A percentile compares a stretch with the other conserved stretches of the same genome.
phyloP scores from a whole-genome alignment of 2,329 filamentous ascomycete genomes.

The Colletotrichum sansevieriae region DNA sequence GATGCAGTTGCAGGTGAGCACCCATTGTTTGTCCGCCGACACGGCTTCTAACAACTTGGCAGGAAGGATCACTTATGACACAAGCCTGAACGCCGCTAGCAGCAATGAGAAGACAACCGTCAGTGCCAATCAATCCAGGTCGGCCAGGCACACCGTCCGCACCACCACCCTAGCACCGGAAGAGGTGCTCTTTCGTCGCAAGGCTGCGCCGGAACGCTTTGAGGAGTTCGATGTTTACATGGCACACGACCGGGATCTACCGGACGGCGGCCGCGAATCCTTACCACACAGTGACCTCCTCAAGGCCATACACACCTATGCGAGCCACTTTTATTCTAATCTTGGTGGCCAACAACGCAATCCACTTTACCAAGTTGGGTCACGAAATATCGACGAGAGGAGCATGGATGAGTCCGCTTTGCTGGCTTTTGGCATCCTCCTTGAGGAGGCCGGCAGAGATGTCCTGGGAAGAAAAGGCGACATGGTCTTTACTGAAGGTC shows the following conservation, averaged over 20 bases:
- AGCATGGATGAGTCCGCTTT: slow-evolving; percentile 85
- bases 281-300: slow-evolving; percentile 79
- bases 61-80: slow-evolving; percentile 38
- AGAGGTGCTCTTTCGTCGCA: slow-evolving; percentile 76
- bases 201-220: slow-evolving; percentile 74
- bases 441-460: slow-evolving; percentile 77
- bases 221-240: slow-evolving; percentile 80
- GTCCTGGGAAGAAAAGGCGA: slow-evolving; percentile 75
- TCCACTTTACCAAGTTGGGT: slow-evolving; percentile 40
- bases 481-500: slow-evolving; percentile 77
- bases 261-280: slow-evolving; percentile 57
- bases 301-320: slow-evolving; percentile 76
- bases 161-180: slow-evolving; percentile 70
- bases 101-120: slow-evolving; percentile 14
- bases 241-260: slow-evolving; percentile 69
- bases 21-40: not conserved
- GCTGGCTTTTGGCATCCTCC: slow-evolving; percentile 78
- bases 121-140: slow-evolving; percentile 13
- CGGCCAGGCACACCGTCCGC: slow-evolving; percentile 46
- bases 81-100: slow-evolving; percentile 9
- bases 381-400: slow-evolving; percentile 60
- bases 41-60: not conserved
- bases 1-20: slow-evolving; percentile 78
- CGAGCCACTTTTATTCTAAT: slow-evolving; percentile 74
- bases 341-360: slow-evolving; percentile 45